These are phyloP conservation scores for Acanthamoeba lenticulata DNA, from an alignment of 208 protist species.

Conservation along the genomic window DNA sequence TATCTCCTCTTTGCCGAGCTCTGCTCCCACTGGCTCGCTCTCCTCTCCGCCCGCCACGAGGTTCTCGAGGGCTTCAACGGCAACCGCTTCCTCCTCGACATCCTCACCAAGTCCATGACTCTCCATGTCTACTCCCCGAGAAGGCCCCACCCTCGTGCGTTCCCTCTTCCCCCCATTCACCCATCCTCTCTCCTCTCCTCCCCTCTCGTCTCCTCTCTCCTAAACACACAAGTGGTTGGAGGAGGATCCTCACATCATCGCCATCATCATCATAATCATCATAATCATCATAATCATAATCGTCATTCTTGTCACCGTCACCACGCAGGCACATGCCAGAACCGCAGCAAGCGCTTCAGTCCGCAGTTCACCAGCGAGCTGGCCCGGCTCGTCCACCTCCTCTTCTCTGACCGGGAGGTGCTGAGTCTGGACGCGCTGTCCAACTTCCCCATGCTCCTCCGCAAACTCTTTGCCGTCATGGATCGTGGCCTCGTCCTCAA, in stretches of 20 bases:
- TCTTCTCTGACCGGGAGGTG: slow-evolving; percentile 4
- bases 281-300: not conserved
- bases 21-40: not conserved
- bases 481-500: slow-evolving; percentile 69
- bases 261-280: not conserved
- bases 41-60: not conserved
- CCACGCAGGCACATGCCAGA: not conserved
- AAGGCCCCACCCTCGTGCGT: not conserved
- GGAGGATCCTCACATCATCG: no score
- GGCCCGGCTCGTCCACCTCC: not conserved
- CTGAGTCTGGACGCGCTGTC: slow-evolving; percentile 38
- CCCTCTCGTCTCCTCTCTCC: not conserved
- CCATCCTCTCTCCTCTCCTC: not conserved
- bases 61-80: not conserved
- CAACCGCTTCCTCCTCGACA: slow-evolving; percentile 30
- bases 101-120: slow-evolving; percentile 50
- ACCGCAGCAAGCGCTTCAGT: not conserved
- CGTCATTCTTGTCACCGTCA: not conserved
- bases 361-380: not conserved
- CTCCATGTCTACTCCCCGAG: not conserved
- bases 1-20: slow-evolving; percentile 25
- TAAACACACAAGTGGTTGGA: no score
- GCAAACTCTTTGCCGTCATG: slow-evolving; percentile 69
- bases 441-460: slow-evolving; percentile 66
- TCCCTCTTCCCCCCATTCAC: not conserved